Base-by-base conservation (phyloP, 2,329 filamentous ascomycete genomes). In the Herpotrichia juniperi region DNA sequence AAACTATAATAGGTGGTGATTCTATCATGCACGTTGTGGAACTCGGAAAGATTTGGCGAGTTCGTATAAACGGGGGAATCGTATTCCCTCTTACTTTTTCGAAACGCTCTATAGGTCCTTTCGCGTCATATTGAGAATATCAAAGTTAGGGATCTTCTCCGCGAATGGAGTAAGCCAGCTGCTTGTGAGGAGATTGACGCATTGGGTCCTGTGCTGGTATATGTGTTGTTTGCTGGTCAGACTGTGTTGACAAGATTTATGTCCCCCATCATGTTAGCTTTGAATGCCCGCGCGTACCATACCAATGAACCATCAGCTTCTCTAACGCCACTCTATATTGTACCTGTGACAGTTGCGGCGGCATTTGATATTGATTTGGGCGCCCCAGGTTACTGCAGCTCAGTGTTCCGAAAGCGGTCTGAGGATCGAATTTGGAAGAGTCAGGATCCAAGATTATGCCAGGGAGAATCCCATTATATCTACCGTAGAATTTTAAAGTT, bases 1-100 rank as follows among this genome's bases (percentile, higher is more conserved):
- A 61, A 22, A 8, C 66, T 65, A 34, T 70, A 65, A 26, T 48
- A 70, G 22, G 54, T 64, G 4, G 67, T 56, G 25, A 70, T 52
- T 30, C 67, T 70, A 7, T 58, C 62, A 2, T 64, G 64, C 2
- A 47, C 16, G 0, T 53, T 22, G 9, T 52, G 51, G 44, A 62
- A 67, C 0, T 55, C 46, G 6, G 54, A 54, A 5, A 69, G 52
- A 47, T 70, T 54, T 6, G 63, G 48, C 9, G 59, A 50, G 14
- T 34, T 47, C 1, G 52, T 60, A 3, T 53, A 53, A 9, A 62
- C 54, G 31, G 62, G 50, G 1, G 53, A 60, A 21, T 54, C 48
- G 24, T 47, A 64, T 28, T 63, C 45, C n/a, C 51, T 53, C 3
- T 56, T 43, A 2, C 48, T 39, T 1, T 48, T 25, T 5, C 53